Evolutionary conservation across 140 eudicot genomes (phyloP).

Genomic region (Bidens hawaiensis): DNA sequence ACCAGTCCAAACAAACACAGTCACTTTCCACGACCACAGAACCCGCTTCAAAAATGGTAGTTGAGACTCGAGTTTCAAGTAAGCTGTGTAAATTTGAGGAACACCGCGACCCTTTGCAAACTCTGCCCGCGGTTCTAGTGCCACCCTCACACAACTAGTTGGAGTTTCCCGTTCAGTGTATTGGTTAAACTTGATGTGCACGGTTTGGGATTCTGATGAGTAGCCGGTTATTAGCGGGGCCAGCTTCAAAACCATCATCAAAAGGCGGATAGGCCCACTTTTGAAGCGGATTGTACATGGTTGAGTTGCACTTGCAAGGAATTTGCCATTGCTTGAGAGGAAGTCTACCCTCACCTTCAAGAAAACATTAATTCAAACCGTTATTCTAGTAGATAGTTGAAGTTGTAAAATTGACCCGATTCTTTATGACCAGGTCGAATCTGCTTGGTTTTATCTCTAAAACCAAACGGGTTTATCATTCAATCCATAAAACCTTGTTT

Average conservation of each 20-base stretch:
- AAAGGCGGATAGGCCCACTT: slow-evolving; percentile 62
- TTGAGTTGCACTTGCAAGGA: slow-evolving; percentile 53
- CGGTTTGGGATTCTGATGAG: slow-evolving; percentile 64
- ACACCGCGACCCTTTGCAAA: slow-evolving; percentile 55
- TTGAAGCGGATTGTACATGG: slow-evolving; percentile 61
- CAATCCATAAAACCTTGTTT: neutral
- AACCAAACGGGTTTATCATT: neutral
- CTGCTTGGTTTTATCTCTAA: neutral
- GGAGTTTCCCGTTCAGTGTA: slow-evolving; percentile 48
- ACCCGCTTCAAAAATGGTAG: slow-evolving; percentile 64
- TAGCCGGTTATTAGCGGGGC: slow-evolving; percentile 77
- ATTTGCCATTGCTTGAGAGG: slow-evolving; percentile 49
- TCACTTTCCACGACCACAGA: slow-evolving; percentile 78
- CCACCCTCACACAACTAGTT: slow-evolving; percentile 59
- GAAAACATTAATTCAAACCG: neutral
- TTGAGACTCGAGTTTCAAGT: slow-evolving; percentile 53
- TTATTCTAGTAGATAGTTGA: neutral
- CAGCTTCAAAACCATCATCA: slow-evolving; percentile 48
- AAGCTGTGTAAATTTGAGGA: slow-evolving; percentile 74
- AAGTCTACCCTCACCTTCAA: slow-evolving; percentile 77
- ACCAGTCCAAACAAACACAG: slow-evolving; percentile 67
- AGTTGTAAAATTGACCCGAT: neutral
- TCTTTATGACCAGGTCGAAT: neutral
- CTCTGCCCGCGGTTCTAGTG: slow-evolving; percentile 71
- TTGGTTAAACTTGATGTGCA: slow-evolving; percentile 51